Conservation (phyloP, 306 rosid species). For the Casuarina equisetifolia region DNA sequence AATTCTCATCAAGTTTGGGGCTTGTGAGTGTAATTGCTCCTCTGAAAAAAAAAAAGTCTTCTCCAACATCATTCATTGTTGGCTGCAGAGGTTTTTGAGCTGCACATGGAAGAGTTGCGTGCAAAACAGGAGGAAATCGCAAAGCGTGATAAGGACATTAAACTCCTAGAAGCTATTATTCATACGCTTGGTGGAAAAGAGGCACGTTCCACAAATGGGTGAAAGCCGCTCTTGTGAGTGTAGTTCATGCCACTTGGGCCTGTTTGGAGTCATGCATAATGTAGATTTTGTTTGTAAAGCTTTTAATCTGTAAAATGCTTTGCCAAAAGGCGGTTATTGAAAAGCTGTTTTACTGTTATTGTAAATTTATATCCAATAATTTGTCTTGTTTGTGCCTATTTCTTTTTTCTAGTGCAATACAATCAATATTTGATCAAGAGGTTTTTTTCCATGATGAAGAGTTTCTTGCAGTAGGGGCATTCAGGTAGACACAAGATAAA, state of each 20-base stretch:
- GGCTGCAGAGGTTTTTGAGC: slow-evolving; percentile 75
- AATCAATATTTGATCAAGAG: too few relatives aligned
- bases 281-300: too few relatives aligned
- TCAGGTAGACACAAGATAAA: too few relatives aligned
- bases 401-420: too few relatives aligned
- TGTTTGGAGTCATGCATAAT: too few relatives aligned
- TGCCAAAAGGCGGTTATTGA: too few relatives aligned
- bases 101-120: slow-evolving; percentile 96
- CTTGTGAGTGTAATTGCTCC: neutral
- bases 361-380: too few relatives aligned
- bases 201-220: slow-evolving; percentile 33
- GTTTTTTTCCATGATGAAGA: too few relatives aligned
- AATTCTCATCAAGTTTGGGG: neutral
- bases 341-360: too few relatives aligned
- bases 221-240: slow-evolving; percentile 1
- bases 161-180: slow-evolving; percentile 80
- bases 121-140: slow-evolving; percentile 74
- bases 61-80: slow-evolving; percentile 3
- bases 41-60: neutral
- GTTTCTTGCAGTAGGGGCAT: too few relatives aligned
- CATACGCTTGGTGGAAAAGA: slow-evolving; percentile 81
- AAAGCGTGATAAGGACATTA: slow-evolving; percentile 84
- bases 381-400: too few relatives aligned
- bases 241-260: neutral
- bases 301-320: too few relatives aligned